Evolutionary conservation across 768 basidiomycete species (phyloP), one percentile per base, ranked within the genome.

Genomic region (Lentinula detonsa): DNA sequence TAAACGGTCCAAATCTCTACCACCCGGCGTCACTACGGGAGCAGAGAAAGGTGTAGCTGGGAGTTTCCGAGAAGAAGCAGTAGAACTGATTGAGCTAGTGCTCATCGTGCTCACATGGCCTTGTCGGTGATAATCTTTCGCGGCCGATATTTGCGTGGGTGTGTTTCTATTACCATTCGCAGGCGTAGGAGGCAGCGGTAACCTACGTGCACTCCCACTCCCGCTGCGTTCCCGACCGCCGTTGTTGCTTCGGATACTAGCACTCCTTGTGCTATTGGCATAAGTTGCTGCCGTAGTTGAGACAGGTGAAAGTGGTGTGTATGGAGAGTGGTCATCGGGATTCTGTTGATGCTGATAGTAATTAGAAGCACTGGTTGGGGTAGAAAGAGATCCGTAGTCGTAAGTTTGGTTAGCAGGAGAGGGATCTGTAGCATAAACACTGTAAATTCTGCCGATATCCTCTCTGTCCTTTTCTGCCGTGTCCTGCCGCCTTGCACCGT

Each of bases 101-200:
- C 53, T 54, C 53, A 54, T 54, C 11, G 53, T 35, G 53, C 53
- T 54, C 18, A 39, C 53, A 37, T 54, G 53, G 7, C 53, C 53
- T 39, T 35, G 34, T 16, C 53, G 53, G 11, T 54, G 34, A 21
- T 39, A 54, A n/a, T 35, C 34, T 11, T 37, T 39, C 18, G 53
- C 18, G 5, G 16, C 10, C 21, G 37, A 4, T 9, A 39, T 39
- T 54, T 34, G 18, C 3, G 53, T 39, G n/a, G 53, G 34, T 54
- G 53, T 39, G n/a, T 11, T 54, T 31, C 51, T 31, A 3, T 16
- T 1, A 39, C 53, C 35, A 54, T 23, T 39, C 37, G 55, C 7
- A 5, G 10, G 15, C 6, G 55, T 28, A 5, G 55, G 55, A 42
- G 55, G 55, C 4, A 40, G 18, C 3, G 55, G 55, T 31, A 56